Evolutionary conservation across 805 yeast genomes (phyloP).

Genomic region (Cyberlindnera japonica): DNA sequence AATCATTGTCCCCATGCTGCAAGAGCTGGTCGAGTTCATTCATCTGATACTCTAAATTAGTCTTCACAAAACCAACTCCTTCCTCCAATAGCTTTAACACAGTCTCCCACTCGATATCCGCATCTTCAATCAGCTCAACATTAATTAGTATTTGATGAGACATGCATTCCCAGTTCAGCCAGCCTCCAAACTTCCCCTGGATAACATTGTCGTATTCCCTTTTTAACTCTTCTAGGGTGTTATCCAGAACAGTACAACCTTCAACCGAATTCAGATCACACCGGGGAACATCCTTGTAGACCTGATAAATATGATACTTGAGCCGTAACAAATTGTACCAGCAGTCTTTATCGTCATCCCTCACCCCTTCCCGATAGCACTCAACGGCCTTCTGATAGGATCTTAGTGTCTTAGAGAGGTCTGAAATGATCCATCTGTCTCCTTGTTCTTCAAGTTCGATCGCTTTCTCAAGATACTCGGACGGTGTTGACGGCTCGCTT

Average conservation of each 20-base stretch:
- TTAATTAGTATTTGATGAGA: constrained; percentile 22
- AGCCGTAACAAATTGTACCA: constrained; percentile 58
- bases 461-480: constrained; percentile 54
- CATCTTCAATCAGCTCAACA: constrained; percentile 17
- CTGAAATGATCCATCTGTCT: constrained; percentile 68
- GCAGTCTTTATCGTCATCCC: constrained; percentile 35
- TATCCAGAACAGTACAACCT: constrained; percentile 9
- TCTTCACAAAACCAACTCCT: constrained; percentile 8
- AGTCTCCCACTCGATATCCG: not conserved
- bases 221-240: constrained; percentile 13
- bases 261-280: constrained; percentile 32
- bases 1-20: too few relatives aligned
- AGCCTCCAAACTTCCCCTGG: constrained; percentile 11
- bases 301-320: constrained; percentile 55
- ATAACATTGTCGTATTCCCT: constrained; percentile 15
- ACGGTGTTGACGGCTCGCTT: constrained; percentile 38
- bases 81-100: constrained; percentile 3
- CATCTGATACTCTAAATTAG: constrained; percentile 16
- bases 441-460: constrained; percentile 68
- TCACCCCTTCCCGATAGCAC: constrained; percentile 36
- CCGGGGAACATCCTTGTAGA: constrained; percentile 40
- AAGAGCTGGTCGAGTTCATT: constrained; percentile 20
- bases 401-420: constrained; percentile 57
- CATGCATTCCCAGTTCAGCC: constrained; percentile 29
- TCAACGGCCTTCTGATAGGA: constrained; percentile 58